Percentiles rank a stretch among this genome's conserved stretches.
Conservation (phyloP, 2,329 filamentous ascomycete genomes). For the Tolypocladium endophyticum region DNA sequence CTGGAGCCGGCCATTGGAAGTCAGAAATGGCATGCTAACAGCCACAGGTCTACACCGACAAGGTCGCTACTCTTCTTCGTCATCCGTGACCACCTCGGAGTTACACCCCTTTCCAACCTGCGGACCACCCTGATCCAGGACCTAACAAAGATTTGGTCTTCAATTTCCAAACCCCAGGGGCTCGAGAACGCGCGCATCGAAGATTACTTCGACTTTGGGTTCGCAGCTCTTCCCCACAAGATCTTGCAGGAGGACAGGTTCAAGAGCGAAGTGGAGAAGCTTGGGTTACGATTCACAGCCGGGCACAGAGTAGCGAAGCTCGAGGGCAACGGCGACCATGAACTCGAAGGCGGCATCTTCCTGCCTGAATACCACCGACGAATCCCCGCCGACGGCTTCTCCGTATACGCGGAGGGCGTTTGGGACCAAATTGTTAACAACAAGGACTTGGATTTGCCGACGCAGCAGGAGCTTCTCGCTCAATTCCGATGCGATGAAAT, state of each 20-base stretch:
- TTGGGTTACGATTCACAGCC: slow-evolving; percentile 72
- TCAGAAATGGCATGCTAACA: slow-evolving; percentile 8
- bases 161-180: slow-evolving; percentile 82
- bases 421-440: slow-evolving; percentile 99
- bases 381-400: slow-evolving; percentile 95
- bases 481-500: slow-evolving; percentile 99
- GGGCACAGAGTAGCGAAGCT: slow-evolving; percentile 63
- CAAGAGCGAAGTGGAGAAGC: slow-evolving; percentile 63
- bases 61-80: slow-evolving; percentile 96
- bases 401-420: slow-evolving; percentile 82
- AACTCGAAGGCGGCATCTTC: slow-evolving; percentile 71
- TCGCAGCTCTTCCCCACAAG: slow-evolving; percentile 92
- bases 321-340: slow-evolving; percentile 55
- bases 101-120: slow-evolving; percentile 80
- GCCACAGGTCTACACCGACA: slow-evolving; percentile 62
- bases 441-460: slow-evolving; percentile 93
- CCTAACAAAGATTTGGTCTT: slow-evolving; percentile 82
- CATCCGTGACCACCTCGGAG: slow-evolving; percentile 91
- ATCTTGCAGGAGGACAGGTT: slow-evolving; percentile 92
- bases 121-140: slow-evolving; percentile 86
- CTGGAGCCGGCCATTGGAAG: background rate
- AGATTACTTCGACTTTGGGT: slow-evolving; percentile 98
- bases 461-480: slow-evolving; percentile 90
- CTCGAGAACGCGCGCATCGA: slow-evolving; percentile 83
- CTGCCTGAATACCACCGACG: slow-evolving; percentile 89